A percentile compares a stretch with the other conserved stretches of the same genome.
phyloP scores from a whole-genome alignment of 2,329 filamentous ascomycete species.

The Hypoxylon sp. region DNA sequence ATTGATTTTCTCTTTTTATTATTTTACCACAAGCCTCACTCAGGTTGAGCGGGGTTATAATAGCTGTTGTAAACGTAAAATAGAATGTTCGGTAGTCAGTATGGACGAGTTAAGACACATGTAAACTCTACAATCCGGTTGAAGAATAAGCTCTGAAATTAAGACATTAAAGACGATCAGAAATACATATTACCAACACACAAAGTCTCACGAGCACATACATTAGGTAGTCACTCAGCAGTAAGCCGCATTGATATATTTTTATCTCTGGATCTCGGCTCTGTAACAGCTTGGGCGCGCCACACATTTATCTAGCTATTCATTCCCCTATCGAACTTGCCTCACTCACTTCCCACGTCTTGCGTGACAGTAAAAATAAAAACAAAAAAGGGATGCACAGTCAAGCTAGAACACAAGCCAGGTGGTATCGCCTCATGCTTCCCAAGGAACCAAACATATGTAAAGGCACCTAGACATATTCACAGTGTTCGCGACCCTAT shows the following conservation, averaged over 20 bases:
- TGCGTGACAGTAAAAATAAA: neutral
- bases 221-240: neutral
- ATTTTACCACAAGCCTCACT: neutral
- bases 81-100: neutral
- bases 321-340: neutral
- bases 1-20: slow-evolving; percentile 3
- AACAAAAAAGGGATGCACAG: neutral
- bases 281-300: neutral
- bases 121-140: neutral
- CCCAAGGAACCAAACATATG: neutral
- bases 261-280: slow-evolving; percentile 6
- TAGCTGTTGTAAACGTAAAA: neutral
- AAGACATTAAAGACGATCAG: neutral
- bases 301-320: neutral
- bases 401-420: neutral
- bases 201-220: neutral
- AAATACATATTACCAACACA: neutral
- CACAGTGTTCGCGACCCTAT: no score
- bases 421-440: neutral
- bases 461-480: neutral
- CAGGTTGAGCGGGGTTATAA: neutral
- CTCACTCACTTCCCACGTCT: neutral
- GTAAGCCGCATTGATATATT: neutral
- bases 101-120: no score
- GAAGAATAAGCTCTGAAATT: neutral